Evolutionary conservation across 768 basidiomycete genomes (phyloP).

Genomic region (Mycena amicta): DNA sequence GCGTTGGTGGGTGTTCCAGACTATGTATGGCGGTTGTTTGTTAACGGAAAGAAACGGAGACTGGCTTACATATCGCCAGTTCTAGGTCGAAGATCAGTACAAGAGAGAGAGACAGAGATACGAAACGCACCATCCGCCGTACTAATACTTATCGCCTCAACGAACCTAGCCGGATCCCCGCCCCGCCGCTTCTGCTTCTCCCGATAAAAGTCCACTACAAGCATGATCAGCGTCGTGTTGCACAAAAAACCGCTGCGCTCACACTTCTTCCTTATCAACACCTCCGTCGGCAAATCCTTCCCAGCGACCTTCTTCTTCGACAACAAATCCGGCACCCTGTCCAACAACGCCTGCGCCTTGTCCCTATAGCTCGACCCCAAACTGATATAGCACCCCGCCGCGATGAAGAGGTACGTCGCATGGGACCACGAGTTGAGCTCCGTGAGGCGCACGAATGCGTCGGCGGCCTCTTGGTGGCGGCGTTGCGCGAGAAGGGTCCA

Average conservation of each 20-base stretch:
- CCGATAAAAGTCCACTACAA: conserved; percentile 72
- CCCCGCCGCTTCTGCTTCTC: conserved; percentile 62
- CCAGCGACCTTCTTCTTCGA: conserved; percentile 62
- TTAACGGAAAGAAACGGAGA: background rate
- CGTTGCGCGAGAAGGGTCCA: conserved; percentile 72
- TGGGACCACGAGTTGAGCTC: conserved; percentile 79
- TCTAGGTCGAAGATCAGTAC: conserved; percentile 41
- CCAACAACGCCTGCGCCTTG: conserved; percentile 50
- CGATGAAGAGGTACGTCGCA: conserved; percentile 77
- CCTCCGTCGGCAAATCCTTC: conserved; percentile 75
- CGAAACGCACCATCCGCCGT: conserved; percentile 64
- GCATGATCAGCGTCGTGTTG: conserved; percentile 76
- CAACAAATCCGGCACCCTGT: conserved; percentile 61
- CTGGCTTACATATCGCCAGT: conserved; percentile 63
- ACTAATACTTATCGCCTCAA: conserved; percentile 62
- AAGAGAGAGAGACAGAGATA: background rate
- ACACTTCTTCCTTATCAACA: conserved; percentile 79
- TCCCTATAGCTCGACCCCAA: conserved; percentile 46
- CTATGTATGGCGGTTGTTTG: conserved; percentile 33
- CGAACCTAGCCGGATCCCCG: conserved; percentile 53
- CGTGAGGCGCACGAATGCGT: conserved; percentile 64
- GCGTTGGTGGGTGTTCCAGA: conserved; percentile 80
- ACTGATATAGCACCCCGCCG: conserved; percentile 72
- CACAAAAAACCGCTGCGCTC: conserved; percentile 22
- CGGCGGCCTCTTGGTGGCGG: conserved; percentile 67